A percentile compares a stretch with the other conserved stretches of the same genome.
phyloP scores from a whole-genome alignment of 305 asterid genomes.

The Stenogyne calaminthoides region DNA sequence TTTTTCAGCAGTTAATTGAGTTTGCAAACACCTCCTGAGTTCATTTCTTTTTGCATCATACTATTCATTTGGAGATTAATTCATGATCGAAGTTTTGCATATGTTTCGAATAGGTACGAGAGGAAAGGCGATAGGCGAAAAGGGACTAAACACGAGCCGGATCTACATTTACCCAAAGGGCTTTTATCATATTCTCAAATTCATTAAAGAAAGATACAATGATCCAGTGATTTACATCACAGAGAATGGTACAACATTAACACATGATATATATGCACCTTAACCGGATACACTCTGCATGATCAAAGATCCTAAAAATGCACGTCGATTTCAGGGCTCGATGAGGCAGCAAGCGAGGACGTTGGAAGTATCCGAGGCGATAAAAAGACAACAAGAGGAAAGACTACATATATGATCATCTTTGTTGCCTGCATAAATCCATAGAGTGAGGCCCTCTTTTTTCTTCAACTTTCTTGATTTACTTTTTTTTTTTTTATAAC shows the following conservation, averaged over 20 bases:
- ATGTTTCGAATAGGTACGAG: slow-evolving; percentile 28
- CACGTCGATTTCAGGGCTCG: slow-evolving; percentile 37
- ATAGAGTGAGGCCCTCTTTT: slow-evolving; percentile 37
- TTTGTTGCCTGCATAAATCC: slow-evolving; percentile 47
- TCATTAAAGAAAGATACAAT: slow-evolving; percentile 40
- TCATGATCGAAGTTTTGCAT: not conserved
- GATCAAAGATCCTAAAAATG: not conserved
- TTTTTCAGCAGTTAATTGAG: no score
- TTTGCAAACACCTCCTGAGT: no score
- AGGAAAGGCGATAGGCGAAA: slow-evolving; percentile 49
- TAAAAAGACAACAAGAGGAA: slow-evolving; percentile 47
- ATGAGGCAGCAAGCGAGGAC: slow-evolving; percentile 41
- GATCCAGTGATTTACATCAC: slow-evolving; percentile 54
- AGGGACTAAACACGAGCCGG: slow-evolving; percentile 43
- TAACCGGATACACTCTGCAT: not conserved
- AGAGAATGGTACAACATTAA: slow-evolving; percentile 45
- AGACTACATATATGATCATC: slow-evolving; percentile 50
- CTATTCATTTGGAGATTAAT: not conserved
- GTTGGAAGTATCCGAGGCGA: slow-evolving; percentile 36
- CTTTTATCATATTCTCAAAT: slow-evolving; percentile 36
- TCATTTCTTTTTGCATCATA: not conserved
- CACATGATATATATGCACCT: not conserved
- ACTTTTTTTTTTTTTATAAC: no score
- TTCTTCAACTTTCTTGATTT: not conserved
- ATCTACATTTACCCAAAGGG: slow-evolving; percentile 59